Conservation (phyloP, 176 grass and related monocot species). For the bread wheat (Triticum aestivum) region IWGSC_CS_RefSeq_v2.1 NC_057798.1:592000307-592000806, state of each 20-base stretch:
- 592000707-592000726: not conserved
- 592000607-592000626: not conserved
- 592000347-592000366: constrained; percentile 11
- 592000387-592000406: constrained; percentile 43
- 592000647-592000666: constrained; percentile 38
- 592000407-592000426: not conserved
- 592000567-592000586: not conserved
- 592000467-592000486: not conserved
- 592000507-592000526: not conserved
- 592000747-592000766: constrained; percentile 9
- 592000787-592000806: too few relatives aligned
- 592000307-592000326: constrained; percentile 22
- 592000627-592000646: constrained; percentile 36
- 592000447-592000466: constrained; percentile 34
- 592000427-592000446: constrained; percentile 38
- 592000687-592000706: not conserved
- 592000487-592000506: not conserved
- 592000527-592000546: not conserved
- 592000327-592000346: constrained; percentile 10
- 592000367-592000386: not conserved
- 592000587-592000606: not conserved
- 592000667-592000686: constrained; percentile 21
- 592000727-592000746: not conserved
- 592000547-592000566: not conserved
- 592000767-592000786: too few relatives aligned